Conservation (phyloP, 2,329 filamentous ascomycete species). For the Colletotrichum phormii region DNA sequence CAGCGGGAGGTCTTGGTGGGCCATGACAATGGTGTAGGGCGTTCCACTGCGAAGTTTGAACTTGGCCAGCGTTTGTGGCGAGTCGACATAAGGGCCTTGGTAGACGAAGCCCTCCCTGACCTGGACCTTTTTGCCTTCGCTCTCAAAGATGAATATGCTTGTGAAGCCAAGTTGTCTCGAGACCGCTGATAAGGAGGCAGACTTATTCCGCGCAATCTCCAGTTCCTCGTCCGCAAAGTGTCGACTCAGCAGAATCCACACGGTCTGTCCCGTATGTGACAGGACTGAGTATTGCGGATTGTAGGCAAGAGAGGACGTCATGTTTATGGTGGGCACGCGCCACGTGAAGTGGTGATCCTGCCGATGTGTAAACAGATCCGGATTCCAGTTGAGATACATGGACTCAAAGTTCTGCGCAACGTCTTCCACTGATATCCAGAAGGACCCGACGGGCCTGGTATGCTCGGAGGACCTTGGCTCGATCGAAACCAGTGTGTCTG, state of each 20-base stretch:
- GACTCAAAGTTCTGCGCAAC: slow-evolving; percentile 94
- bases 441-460: slow-evolving; percentile 71
- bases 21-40: slow-evolving; percentile 72
- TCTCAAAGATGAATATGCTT: slow-evolving; percentile 84
- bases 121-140: slow-evolving; percentile 77
- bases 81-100: slow-evolving; percentile 90
- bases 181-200: slow-evolving; percentile 54
- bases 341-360: slow-evolving; percentile 93
- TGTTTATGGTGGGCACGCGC: slow-evolving; percentile 67
- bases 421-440: slow-evolving; percentile 93
- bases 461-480: slow-evolving; percentile 35
- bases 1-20: slow-evolving; percentile 82
- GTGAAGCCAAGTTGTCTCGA: slow-evolving; percentile 81
- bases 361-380: slow-evolving; percentile 80
- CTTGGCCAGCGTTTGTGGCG: slow-evolving; percentile 88
- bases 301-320: slow-evolving; percentile 67
- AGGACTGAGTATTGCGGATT: slow-evolving; percentile 80
- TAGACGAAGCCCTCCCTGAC: slow-evolving; percentile 78
- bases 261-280: slow-evolving; percentile 66
- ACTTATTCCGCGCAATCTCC: slow-evolving; percentile 61
- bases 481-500: slow-evolving; percentile 28
- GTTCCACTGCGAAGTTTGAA: slow-evolving; percentile 59
- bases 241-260: slow-evolving; percentile 88
- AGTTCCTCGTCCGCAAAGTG: slow-evolving; percentile 82
- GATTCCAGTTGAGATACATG: slow-evolving; percentile 98